Base-by-base conservation (phyloP, 2,329 filamentous ascomycete species). In the Aspergillus sp. region DNA sequence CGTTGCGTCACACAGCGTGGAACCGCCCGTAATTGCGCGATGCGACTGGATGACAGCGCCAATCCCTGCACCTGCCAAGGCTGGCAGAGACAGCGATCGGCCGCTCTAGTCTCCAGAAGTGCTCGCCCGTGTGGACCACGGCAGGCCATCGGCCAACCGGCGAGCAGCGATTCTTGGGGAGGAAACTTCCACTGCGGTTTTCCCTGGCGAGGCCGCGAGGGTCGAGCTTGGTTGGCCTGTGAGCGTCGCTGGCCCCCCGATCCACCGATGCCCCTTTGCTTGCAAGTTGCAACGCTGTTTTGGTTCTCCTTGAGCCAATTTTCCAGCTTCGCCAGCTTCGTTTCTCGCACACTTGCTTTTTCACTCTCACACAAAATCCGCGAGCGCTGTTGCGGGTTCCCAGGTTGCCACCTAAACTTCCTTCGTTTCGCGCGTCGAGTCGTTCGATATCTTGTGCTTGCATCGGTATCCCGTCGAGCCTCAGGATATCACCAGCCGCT, bases 21-120 rank as follows among this genome's bases (percentile, higher is more conserved):
- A 31, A 11, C 43, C 28, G 9, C 25, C 30, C 19, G 31, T 11
- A 30, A 51, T 11, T 17, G 13, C 25, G 6, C 41, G 19, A 7
- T 28, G 4, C 43, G 7, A 58, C 25, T 59, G 57, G 57, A 13
- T 25, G 6, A 7, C 1, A 22, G 6, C 7, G 46, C 31, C 8
- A 41, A 49, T 57, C 30, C 54, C 45, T 41, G 28, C 19, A n/a
- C 6, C 48, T 11, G 57, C 48, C 57, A 59, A 59, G 48, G 28
- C 15, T 66, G 48, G 64, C 66, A 68, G 66, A 68, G 66, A 66
- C 63, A 64, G 53, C 49, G 64, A 66, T 67, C 65, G 57, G 52
- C 66, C 23, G 46, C 31, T 23, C 65, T 64, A 66, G 46, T 58
- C 58, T 38, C 34, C 34, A 38, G 34, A 6, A 8, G 34, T 11